Conservation (phyloP, 176 grass and related monocot genomes). For the Aegilops umbellulata region DNA sequence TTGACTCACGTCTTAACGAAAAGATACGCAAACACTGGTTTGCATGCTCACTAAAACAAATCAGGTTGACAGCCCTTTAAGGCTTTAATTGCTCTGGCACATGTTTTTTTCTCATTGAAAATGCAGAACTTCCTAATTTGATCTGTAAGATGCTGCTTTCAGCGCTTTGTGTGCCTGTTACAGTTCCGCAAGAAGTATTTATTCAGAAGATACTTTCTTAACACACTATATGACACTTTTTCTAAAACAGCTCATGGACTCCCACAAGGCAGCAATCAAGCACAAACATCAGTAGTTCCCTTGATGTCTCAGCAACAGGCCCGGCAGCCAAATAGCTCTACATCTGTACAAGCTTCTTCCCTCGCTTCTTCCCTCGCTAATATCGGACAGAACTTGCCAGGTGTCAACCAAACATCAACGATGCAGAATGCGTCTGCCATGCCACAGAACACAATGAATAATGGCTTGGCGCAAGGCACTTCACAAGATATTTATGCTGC, state of each 20-base stretch:
- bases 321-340: constrained; percentile 56
- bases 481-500: constrained; percentile 69
- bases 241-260: constrained; percentile 48
- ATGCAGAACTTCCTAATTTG: constrained; percentile 14
- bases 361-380: constrained; percentile 45
- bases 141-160: constrained; percentile 15
- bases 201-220: constrained; percentile 16
- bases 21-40: neutral
- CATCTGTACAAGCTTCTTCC: constrained; percentile 50
- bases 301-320: constrained; percentile 65
- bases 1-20: neutral
- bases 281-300: constrained; percentile 55
- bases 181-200: constrained; percentile 13
- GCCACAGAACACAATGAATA: constrained; percentile 51
- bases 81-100: neutral
- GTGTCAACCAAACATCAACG: constrained; percentile 53
- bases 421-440: constrained; percentile 59
- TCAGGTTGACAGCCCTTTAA: neutral
- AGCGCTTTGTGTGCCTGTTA: constrained; percentile 4
- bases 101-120: constrained; percentile 16
- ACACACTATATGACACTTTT: constrained; percentile 24
- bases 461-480: constrained; percentile 45
- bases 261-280: constrained; percentile 57
- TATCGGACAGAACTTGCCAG: constrained; percentile 42
- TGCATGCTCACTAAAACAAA: neutral